phyloP scores from a whole-genome alignment of 257 asterid species.

The Ocimum tenuiflorum region DNA sequence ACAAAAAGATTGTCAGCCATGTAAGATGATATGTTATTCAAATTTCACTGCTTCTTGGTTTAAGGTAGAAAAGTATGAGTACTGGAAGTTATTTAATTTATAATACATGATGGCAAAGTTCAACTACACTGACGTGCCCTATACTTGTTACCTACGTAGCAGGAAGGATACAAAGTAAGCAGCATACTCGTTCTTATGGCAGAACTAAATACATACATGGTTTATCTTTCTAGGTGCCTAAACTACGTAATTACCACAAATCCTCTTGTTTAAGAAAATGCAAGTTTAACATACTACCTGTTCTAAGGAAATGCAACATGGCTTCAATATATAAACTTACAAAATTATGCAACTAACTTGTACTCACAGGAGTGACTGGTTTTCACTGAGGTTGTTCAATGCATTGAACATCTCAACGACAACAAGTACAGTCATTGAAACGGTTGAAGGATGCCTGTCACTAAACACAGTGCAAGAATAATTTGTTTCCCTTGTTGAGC shows the following conservation, averaged over 20 bases:
- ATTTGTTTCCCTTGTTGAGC: constrained; percentile 74
- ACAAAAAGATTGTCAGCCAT: constrained; percentile 15
- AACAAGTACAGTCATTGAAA: constrained; percentile 95
- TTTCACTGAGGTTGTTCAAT: constrained; percentile 95
- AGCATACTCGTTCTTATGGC: no score
- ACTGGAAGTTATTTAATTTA: not conserved
- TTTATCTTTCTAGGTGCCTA: no score
- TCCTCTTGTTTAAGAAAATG: no score
- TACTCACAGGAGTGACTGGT: constrained; percentile 91
- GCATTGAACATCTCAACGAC: constrained; percentile 99
- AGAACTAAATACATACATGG: no score
- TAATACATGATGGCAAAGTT: not conserved
- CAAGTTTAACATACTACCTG: no score
- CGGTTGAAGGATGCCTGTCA: constrained; percentile 93
- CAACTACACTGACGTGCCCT: no score
- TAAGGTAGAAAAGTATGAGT: constrained; percentile 3
- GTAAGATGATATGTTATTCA: not conserved
- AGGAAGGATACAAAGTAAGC: no score
- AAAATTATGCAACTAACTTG: not conserved
- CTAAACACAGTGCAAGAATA: constrained; percentile 73
- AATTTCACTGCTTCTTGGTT: constrained; percentile 2
- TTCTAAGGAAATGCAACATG: no score
- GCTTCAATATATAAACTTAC: no score
- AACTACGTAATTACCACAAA: no score
- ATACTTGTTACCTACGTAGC: no score